A percentile compares a stretch with the other conserved stretches of the same genome.
Conservation (phyloP, 1,284 basidiomycete species). For the Rhodotorula sp. region DNA sequence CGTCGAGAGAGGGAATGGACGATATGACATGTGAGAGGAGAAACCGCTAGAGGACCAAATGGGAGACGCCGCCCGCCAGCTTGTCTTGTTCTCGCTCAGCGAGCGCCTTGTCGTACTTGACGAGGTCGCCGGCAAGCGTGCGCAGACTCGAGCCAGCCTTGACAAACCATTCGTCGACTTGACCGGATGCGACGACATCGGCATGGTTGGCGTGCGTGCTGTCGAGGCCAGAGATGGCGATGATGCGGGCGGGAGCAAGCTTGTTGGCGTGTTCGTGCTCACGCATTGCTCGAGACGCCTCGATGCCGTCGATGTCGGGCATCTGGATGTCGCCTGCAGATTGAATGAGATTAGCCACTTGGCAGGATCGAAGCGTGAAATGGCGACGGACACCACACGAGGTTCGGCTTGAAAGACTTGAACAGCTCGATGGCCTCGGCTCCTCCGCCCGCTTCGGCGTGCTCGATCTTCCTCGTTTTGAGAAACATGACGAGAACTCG, state of each 20-base stretch:
- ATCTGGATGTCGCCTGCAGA: slow-evolving; percentile 16
- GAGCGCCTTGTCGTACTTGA: slow-evolving; percentile 1
- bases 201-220: background rate
- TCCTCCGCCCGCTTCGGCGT: slow-evolving; percentile 8
- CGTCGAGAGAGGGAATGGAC: background rate
- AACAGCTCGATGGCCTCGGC: slow-evolving; percentile 11
- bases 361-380: background rate
- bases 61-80: background rate
- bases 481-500: slow-evolving; percentile 6
- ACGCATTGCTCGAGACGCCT: slow-evolving; percentile 9
- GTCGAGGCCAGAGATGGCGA: slow-evolving; percentile 17
- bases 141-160: slow-evolving; percentile 1
- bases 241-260: background rate
- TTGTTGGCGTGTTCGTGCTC: background rate
- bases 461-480: background rate
- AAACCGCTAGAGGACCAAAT: background rate
- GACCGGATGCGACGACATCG: background rate
- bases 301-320: slow-evolving; percentile 16
- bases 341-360: too few species aligned
- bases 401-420: slow-evolving; percentile 5
- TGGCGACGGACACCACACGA: slow-evolving; percentile 4
- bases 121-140: background rate
- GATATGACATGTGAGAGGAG: background rate
- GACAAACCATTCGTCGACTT: slow-evolving; percentile 15
- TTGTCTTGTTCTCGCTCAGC: background rate